phyloP scores from a whole-genome alignment of 345 rosid species.

The Eutrema yunnanense region DNA sequence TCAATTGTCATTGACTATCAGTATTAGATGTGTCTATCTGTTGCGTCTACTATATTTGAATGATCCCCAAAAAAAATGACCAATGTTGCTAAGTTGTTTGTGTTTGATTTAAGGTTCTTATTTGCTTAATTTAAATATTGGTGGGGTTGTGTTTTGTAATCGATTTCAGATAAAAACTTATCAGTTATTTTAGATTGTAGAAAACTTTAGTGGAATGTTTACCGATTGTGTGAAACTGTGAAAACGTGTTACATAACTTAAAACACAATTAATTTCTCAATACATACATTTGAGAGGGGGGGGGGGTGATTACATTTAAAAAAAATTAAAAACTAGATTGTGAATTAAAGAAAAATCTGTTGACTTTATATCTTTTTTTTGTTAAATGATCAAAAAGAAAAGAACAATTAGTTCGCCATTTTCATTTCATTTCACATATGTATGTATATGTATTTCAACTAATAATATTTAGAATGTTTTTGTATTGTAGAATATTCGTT shows the following conservation, averaged over 20 bases:
- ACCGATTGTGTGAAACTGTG: not conserved
- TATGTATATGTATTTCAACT: not conserved
- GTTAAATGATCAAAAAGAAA: too few relatives aligned
- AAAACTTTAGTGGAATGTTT: not conserved
- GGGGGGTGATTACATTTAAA: too few relatives aligned
- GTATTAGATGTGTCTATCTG: not conserved
- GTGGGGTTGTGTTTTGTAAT: not conserved
- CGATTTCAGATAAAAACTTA: not conserved
- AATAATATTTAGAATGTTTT: not conserved
- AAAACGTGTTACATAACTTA: not conserved
- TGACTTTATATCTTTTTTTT: too few relatives aligned
- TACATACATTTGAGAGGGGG: too few relatives aligned
- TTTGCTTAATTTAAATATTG: not conserved
- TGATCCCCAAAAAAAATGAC: constrained; percentile 22
- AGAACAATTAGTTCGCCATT: not conserved
- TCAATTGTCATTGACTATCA: constrained; percentile 2
- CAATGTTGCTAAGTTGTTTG: constrained; percentile 1
- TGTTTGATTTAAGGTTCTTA: not conserved
- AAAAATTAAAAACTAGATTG: too few relatives aligned
- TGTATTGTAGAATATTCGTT: not conserved
- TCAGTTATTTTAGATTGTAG: not conserved
- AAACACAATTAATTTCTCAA: not conserved
- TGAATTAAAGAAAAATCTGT: too few relatives aligned
- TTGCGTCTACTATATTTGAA: not conserved
- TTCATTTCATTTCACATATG: not conserved